Conservation (phyloP, 2,329 filamentous ascomycete genomes). For the Coleophoma cylindrospora region DNA sequence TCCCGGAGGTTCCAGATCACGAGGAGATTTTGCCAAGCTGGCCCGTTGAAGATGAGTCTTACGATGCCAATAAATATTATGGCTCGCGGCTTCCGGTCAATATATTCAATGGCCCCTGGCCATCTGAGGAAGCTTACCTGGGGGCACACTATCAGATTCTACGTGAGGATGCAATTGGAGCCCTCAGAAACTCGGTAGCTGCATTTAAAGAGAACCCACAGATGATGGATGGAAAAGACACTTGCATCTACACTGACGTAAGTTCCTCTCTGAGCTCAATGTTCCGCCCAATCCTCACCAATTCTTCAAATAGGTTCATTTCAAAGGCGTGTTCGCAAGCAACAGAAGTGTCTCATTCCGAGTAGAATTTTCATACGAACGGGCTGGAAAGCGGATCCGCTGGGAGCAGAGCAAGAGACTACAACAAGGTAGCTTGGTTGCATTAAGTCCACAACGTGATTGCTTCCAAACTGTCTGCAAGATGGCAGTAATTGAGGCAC, state of each 20-base stretch:
- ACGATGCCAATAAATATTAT: constrained; percentile 4
- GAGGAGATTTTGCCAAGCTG: constrained; percentile 41
- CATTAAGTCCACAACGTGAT: constrained; percentile 48
- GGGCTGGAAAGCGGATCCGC: constrained; percentile 59
- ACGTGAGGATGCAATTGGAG: constrained; percentile 67
- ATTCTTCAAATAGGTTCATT: constrained; percentile 47
- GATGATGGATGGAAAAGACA: constrained; percentile 51
- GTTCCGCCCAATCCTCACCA: too few relatives aligned
- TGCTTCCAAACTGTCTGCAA: constrained; percentile 61
- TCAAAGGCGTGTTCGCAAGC: constrained; percentile 61
- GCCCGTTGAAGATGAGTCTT: constrained; percentile 15
- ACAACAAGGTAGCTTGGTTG: constrained; percentile 47
- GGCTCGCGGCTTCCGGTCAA: constrained; percentile 41
- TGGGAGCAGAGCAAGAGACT: constrained; percentile 55
- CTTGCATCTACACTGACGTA: constrained; percentile 68
- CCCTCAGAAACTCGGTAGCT: constrained; percentile 62
- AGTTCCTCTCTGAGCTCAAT: constrained; percentile 10
- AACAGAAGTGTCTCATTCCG: constrained; percentile 59
- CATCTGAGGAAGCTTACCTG: constrained; percentile 61
- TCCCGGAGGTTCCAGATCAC: constrained; percentile 49
- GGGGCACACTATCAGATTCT: constrained; percentile 69
- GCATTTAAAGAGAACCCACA: constrained; percentile 45
- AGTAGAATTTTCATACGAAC: constrained; percentile 64
- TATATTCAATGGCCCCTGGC: constrained; percentile 49
- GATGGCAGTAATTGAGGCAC: constrained; percentile 67